Evolutionary conservation across 495 filamentous ascomycete genomes (phyloP).

Genomic region (Neurospora tetrasperma): DNA sequence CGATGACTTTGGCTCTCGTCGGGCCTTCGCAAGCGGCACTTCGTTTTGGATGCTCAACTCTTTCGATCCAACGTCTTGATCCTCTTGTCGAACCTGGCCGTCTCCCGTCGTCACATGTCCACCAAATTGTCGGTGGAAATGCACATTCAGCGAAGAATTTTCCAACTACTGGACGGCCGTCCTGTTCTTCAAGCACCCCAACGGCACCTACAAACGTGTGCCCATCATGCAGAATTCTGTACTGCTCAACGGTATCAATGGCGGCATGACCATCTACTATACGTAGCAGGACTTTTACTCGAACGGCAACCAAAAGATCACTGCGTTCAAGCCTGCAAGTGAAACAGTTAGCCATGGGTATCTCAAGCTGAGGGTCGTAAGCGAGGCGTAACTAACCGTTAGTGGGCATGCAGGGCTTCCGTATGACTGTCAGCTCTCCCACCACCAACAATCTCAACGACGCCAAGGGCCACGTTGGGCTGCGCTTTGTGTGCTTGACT

Average conservation of each 20-base stretch:
- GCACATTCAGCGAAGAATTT: constrained; percentile 16
- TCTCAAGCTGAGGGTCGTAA: not conserved
- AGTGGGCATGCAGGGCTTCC: constrained; percentile 34
- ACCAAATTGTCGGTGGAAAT: constrained; percentile 41
- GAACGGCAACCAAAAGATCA: constrained; percentile 35
- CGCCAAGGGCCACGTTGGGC: constrained; percentile 27
- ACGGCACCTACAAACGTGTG: constrained; percentile 38
- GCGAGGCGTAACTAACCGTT: constrained; percentile 3
- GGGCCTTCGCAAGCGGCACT: constrained; percentile 32
- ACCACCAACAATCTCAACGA: constrained; percentile 22
- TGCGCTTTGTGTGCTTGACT: constrained; percentile 39
- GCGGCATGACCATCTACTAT: constrained; percentile 42
- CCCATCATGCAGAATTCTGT: constrained; percentile 32
- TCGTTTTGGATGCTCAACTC: constrained; percentile 37
- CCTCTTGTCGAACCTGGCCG: constrained; percentile 34
- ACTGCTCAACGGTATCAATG: constrained; percentile 34
- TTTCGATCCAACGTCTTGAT: constrained; percentile 37
- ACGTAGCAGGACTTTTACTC: constrained; percentile 35
- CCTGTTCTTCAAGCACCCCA: constrained; percentile 41
- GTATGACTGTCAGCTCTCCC: constrained; percentile 43
- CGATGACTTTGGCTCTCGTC: constrained; percentile 26
- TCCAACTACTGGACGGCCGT: constrained; percentile 37
- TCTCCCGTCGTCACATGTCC: constrained; percentile 34
- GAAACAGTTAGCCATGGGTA: not conserved
- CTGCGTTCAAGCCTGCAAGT: constrained; percentile 36